phyloP scores from a whole-genome alignment of 495 filamentous ascomycete genomes.

The Eremomyces bilateralis region DNA sequence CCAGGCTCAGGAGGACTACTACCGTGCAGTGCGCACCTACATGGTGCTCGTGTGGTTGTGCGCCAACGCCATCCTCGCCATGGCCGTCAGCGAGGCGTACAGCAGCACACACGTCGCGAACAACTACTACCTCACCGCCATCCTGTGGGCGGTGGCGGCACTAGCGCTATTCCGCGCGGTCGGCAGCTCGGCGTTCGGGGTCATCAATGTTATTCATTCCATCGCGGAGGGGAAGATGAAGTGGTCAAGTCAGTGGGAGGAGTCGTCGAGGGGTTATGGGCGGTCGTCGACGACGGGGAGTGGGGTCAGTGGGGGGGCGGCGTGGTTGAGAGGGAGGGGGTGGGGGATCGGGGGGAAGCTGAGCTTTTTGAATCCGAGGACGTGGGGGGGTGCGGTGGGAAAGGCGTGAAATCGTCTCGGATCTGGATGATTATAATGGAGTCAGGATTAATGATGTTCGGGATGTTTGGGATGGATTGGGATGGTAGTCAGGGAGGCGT shows the following conservation, averaged over 20 bases:
- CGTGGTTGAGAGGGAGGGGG: no score
- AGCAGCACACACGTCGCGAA: conserved; percentile 38
- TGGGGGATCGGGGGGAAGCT: not conserved
- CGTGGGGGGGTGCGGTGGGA: not conserved
- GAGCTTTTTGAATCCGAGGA: not conserved
- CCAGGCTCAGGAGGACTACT: conserved; percentile 94
- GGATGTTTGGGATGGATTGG: no score
- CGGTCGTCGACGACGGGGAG: no score
- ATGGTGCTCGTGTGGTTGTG: conserved; percentile 97
- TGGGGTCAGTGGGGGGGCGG: no score
- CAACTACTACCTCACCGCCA: conserved; percentile 83
- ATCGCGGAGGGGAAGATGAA: conserved; percentile 61
- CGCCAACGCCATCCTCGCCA: conserved; percentile 73
- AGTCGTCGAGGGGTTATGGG: no score
- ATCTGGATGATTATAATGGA: no score
- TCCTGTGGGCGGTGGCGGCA: conserved; percentile 78
- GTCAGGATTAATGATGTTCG: no score
- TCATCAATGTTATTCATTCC: conserved; percentile 64
- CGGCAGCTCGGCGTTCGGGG: conserved; percentile 57
- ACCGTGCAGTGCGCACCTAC: conserved; percentile 91
- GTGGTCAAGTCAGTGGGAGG: not conserved
- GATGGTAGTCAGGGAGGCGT: no score
- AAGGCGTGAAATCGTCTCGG: no score
- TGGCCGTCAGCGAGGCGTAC: conserved; percentile 85
- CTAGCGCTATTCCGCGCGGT: conserved; percentile 68